Base-by-base conservation (phyloP, 2,329 filamentous ascomycete genomes). In the Nigrospora sphaerica region DNA sequence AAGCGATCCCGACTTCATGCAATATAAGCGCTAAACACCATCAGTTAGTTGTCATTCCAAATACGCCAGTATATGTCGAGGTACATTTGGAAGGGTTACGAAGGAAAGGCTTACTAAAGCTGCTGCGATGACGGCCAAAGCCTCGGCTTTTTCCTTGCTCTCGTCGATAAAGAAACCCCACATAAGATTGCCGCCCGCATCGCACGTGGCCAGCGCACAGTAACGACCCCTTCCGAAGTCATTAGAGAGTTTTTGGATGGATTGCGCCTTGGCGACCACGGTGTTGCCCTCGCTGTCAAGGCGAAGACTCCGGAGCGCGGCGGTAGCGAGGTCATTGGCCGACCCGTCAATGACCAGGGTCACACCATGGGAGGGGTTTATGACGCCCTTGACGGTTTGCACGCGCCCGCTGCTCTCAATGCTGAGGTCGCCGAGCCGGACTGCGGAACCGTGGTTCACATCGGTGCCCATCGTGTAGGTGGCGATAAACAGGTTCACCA, bases 401-500 rank as follows among this genome's bases (percentile, higher is more conserved):
- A 34, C 10, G 10, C 10, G 32, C 10, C 32, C 32, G 32, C 14
- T 14, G 32, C 32, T 34, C 10, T 14, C 10, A 34, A 14, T 34
- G 14, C 14, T 14, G 32, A 34, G 10, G 32, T 10, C 32, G 32
- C 10, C 32, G 10, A 14, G 10, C 32, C 32, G 10, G 32, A 14
- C 32, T 10, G 10, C 32, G 14, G 32, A 10, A 14, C 32, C 32
- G 32, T 34, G 10, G 12, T 39, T 39, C 36, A 12, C 36, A 18
- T 16, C 16, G 13, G 4, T n/a, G 17, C 83, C 81, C 55, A 96
- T 80, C 63, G 87, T 89, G 66, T 96, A 97, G 0, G 88, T 87
- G 40, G 83, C 72, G 65, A 95, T 85, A 65, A 97, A 97, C 14
- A 97, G 76, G 32, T 81, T 74, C 5, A 86, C 85, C 60, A 97